These are phyloP conservation scores for Purshia tridentata DNA, from an alignment of 306 rosid species.

Conservation along the genomic window DNA sequence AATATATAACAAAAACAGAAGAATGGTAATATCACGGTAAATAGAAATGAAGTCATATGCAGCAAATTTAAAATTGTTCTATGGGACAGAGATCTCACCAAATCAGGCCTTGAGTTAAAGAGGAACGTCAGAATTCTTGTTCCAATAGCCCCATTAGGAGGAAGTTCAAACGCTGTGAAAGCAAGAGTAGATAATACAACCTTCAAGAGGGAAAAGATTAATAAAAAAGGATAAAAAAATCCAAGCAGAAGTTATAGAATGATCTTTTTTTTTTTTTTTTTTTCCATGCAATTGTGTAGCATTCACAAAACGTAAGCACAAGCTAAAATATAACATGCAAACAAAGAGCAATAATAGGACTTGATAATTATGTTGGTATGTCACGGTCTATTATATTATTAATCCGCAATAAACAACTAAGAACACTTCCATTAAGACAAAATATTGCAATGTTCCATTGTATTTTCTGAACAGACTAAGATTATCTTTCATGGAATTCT, in stretches of 20 bases:
- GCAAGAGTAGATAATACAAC: slow-evolving; percentile 86
- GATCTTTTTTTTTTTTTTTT: background rate
- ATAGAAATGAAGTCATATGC: slow-evolving; percentile 10
- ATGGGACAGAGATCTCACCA: slow-evolving; percentile 52
- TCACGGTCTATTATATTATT: background rate
- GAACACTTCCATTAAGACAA: background rate
- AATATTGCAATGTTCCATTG: background rate
- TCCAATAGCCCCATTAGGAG: slow-evolving; percentile 95
- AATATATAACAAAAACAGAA: background rate
- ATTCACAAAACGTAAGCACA: background rate
- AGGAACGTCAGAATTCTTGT: slow-evolving; percentile 81
- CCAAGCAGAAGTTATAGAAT: background rate
- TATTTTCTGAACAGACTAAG: background rate
- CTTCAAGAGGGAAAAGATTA: slow-evolving; percentile 49
- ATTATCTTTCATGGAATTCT: background rate
- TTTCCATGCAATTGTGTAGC: background rate
- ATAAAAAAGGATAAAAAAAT: slow-evolving; percentile 13
- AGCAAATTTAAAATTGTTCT: background rate
- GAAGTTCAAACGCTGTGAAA: slow-evolving; percentile 98
- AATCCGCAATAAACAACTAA: background rate
- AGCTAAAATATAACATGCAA: background rate
- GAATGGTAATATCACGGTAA: background rate
- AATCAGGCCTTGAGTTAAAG: slow-evolving; percentile 93
- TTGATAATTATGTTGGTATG: background rate
- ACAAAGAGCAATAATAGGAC: slow-evolving; percentile 8